phyloP scores from a whole-genome alignment of 108 stramenopile genomes.

The Skeletonema grethae region DNA sequence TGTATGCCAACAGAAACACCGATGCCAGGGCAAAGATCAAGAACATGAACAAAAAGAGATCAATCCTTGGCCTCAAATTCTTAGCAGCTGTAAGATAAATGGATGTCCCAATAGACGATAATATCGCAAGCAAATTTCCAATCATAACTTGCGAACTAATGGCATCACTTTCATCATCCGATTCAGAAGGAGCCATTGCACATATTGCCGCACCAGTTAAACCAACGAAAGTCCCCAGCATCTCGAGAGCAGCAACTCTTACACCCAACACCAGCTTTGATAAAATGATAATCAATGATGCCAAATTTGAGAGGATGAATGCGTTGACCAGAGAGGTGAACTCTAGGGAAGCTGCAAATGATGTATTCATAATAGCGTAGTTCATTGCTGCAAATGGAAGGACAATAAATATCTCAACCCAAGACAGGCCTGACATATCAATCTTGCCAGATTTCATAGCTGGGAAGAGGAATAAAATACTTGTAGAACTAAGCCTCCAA shows the following conservation, averaged over 20 bases:
- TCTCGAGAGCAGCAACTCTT: constrained; percentile 48
- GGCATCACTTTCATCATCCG: constrained; percentile 1
- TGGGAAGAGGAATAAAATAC: constrained; percentile 37
- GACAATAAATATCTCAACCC: constrained; percentile 28
- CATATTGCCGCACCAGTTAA: constrained; percentile 64
- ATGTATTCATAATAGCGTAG: constrained; percentile 49
- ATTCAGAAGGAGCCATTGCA: constrained; percentile 38
- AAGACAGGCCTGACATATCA: constrained; percentile 40
- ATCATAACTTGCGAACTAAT: constrained; percentile 8
- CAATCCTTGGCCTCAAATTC: constrained; percentile 38
- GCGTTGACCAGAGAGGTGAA: constrained; percentile 70
- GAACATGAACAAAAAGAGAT: constrained; percentile 67
- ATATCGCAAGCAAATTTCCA: constrained; percentile 64
- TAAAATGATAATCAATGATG: constrained; percentile 52
- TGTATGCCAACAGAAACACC: constrained; percentile 41
- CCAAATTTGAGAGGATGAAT: constrained; percentile 46
- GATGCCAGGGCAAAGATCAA: constrained; percentile 51
- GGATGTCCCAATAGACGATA: constrained; percentile 32
- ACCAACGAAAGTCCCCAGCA: constrained; percentile 54
- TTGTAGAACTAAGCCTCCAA: constrained; percentile 59
- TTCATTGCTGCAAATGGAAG: constrained; percentile 38
- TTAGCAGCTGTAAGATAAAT: constrained; percentile 60
- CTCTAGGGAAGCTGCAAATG: constrained; percentile 53
- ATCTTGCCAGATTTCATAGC: constrained; percentile 37
- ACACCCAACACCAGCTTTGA: constrained; percentile 52